Evolutionary conservation across 2,329 filamentous ascomycete genomes (phyloP).

Genomic region (Diaporthe destruens): DNA sequence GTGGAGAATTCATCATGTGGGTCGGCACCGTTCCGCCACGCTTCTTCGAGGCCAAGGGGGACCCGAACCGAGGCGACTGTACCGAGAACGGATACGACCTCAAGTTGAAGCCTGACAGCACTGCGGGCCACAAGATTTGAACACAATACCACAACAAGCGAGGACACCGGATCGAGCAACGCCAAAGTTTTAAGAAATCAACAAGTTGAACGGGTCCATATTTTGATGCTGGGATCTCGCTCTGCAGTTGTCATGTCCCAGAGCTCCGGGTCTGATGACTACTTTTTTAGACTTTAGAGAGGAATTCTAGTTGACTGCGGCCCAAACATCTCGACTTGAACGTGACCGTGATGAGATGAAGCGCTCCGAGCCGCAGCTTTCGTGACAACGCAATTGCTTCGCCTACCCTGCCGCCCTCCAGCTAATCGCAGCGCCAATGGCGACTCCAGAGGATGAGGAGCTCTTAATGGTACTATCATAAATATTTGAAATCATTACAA

Average conservation of each 20-base stretch:
- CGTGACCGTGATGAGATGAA: too few species aligned
- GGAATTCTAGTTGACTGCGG: too few species aligned
- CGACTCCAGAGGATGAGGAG: neutral
- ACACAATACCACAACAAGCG: neutral
- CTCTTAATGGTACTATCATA: constrained; percentile 4
- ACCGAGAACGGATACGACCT: neutral
- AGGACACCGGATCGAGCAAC: neutral
- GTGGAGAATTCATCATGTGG: neutral
- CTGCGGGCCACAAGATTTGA: neutral
- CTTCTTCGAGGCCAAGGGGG: constrained; percentile 6
- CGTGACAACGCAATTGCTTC: neutral
- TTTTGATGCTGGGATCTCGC: neutral
- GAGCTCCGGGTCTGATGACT: neutral
- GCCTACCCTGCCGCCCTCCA: constrained; percentile 1
- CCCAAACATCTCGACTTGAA: too few species aligned
- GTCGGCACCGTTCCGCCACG: neutral
- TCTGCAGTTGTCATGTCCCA: neutral
- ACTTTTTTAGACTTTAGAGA: too few species aligned
- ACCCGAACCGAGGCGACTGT: neutral
- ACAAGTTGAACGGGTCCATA: neutral
- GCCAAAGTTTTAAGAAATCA: neutral
- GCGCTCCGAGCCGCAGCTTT: too few species aligned
- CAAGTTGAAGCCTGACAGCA: neutral
- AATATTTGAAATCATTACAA: constrained; percentile 10
- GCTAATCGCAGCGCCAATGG: neutral